Evolutionary conservation across 805 yeast genomes (phyloP), one percentile per base, ranked within the genome.

Genomic region (Teunomyces pallodes): DNA sequence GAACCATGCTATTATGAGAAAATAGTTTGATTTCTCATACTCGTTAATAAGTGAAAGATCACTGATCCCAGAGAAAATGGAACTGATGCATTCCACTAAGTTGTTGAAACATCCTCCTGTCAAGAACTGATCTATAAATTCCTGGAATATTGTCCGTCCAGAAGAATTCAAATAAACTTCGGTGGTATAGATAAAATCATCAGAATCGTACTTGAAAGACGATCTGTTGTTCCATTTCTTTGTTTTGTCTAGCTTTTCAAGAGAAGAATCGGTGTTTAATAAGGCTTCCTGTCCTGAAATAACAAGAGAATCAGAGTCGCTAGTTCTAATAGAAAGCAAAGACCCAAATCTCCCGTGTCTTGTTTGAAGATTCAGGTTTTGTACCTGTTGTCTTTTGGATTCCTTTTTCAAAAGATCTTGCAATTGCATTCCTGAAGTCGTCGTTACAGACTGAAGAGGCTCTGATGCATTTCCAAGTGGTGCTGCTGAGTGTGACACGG

Each of bases 271-370:
- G 16, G 76, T 74, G 39, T 76, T 72, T 9, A 72, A 55, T 3
- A 86, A 57, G 3, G 84, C 89, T 27, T 80, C 79, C 54, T 87
- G 91, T 2, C 96, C 94, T 3, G 77, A 72, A 2, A 94, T 77
- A 1, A 90, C 77, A 5, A 88, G 80, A 14, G 87, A 65, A 27
- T 87, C 72, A 27, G 82, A 73, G 46, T 83, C 83, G 20, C 77
- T 75, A 14, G 85, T 80, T 50, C 84, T 82, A 28, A 92, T 74
- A 1, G 96, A 84, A 9, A 90, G 65, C 52, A 91, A 70, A 0
- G 97, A 84, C 0, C 99, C 99, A 70, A 92, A 92, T 45, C 96
- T 76, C 2, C 94, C 91, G 61, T 92, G 99, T 42, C 99, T 77
- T 0, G 89, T 76, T 1, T 87, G 78, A 1, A 83, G 71, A 45